phyloP scores from a whole-genome alignment of 1,284 basidiomycete species.

The Leucoagaricus sp. region DNA sequence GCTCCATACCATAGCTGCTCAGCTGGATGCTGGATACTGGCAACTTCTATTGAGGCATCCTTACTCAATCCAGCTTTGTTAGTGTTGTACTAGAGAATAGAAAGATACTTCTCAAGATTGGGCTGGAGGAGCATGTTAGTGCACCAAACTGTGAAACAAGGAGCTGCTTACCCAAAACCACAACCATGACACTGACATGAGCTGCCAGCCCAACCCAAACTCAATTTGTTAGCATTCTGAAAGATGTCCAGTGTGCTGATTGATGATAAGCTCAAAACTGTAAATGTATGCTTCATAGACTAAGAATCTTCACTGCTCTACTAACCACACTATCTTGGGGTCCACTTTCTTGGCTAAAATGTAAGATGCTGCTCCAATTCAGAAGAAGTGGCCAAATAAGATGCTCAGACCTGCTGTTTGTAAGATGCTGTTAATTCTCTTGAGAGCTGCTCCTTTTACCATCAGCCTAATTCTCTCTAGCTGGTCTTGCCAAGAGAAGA shows the following conservation, averaged over 20 bases:
- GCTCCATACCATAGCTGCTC: background rate
- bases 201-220: background rate
- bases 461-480: constrained; percentile 26
- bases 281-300: constrained; percentile 20
- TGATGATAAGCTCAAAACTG: constrained; percentile 13
- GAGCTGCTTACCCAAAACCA: background rate
- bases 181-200: background rate
- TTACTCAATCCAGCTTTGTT: background rate
- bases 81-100: background rate
- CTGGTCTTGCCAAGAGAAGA: background rate
- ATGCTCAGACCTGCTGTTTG: constrained; percentile 27
- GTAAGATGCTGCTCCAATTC: constrained; percentile 23
- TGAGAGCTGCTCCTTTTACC: constrained; percentile 25
- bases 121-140: background rate
- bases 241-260: background rate
- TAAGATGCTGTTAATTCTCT: constrained; percentile 29
- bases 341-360: constrained; percentile 28
- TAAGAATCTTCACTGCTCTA: constrained; percentile 18
- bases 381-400: constrained; percentile 37
- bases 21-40: background rate
- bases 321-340: constrained; percentile 30
- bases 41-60: background rate
- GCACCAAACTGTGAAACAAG: background rate
- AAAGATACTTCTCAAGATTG: background rate
- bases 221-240: background rate